Percentiles rank a stretch among this genome's conserved stretches.
Evolutionary conservation across 768 basidiomycete species (phyloP).

Genomic region (Lactarius evosmus): DNA sequence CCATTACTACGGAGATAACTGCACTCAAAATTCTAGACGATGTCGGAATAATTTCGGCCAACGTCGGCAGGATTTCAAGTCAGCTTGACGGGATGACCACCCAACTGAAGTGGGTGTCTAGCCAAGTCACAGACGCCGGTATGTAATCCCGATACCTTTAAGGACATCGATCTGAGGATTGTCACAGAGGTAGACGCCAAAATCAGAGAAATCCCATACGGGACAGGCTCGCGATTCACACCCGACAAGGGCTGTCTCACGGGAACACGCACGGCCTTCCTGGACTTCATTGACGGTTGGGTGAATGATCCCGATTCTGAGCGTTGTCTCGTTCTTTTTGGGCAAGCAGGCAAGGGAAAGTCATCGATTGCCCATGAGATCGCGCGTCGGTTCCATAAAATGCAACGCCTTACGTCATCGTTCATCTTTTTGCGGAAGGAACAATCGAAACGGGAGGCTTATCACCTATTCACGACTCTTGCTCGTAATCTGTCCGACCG

Average conservation of each 20-base stretch:
- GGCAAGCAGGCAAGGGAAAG: background rate
- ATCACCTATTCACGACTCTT: background rate
- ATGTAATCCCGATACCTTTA: background rate
- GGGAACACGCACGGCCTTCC: background rate
- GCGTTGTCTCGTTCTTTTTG: background rate
- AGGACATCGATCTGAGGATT: background rate
- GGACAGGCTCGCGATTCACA: background rate
- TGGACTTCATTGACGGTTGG: no score
- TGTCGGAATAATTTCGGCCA: background rate
- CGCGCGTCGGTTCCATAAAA: background rate
- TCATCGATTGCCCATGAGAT: background rate
- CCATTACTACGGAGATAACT: background rate
- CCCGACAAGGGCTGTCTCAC: background rate
- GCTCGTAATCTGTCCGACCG: background rate
- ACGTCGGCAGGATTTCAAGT: background rate
- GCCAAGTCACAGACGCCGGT: background rate
- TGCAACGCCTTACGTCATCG: background rate
- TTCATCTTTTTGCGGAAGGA: background rate
- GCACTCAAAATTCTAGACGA: background rate
- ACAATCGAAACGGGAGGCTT: background rate
- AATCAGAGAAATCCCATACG: background rate
- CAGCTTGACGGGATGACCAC: background rate
- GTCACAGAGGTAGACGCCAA: background rate
- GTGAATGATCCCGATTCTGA: background rate
- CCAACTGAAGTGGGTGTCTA: background rate